These are phyloP conservation scores for Dryas octopetala DNA, from an alignment of 306 rosid species.

Conservation along the genomic window DNA sequence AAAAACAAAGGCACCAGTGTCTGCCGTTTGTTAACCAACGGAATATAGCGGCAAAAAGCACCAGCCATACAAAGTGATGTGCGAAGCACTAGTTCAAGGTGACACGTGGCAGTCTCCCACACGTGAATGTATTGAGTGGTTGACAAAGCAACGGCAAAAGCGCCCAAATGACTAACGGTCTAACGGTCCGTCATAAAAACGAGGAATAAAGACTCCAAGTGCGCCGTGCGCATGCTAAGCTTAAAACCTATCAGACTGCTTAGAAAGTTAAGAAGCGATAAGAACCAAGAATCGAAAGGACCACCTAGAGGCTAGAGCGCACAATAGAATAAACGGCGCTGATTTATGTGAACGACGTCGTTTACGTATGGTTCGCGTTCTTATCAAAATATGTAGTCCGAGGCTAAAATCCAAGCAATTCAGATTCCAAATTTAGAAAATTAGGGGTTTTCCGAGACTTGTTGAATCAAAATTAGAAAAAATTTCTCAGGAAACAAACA, in stretches of 20 bases:
- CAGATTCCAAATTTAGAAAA: not conserved
- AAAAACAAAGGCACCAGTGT: not conserved
- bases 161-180: constrained; percentile 6
- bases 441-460: no score
- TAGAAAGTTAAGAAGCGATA: no score
- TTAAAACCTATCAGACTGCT: not conserved
- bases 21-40: not conserved
- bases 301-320: not conserved
- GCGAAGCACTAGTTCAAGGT: not conserved
- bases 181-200: not conserved
- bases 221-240: constrained; percentile 9
- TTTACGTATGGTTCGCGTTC: not conserved
- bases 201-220: constrained; percentile 5
- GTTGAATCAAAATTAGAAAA: not conserved
- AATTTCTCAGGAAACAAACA: constrained; percentile 26
- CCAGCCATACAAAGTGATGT: not conserved
- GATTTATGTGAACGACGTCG: not conserved
- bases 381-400: no score
- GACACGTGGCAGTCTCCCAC: constrained; percentile 6
- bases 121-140: not conserved
- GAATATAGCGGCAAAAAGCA: constrained; percentile 1
- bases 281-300: no score
- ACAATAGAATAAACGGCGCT: not conserved
- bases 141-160: constrained; percentile 12
- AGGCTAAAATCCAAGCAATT: no score